These are phyloP conservation scores for Melampsora larici-populina DNA, from an alignment of 1,284 basidiomycete genomes.

Conservation along the genomic window DNA sequence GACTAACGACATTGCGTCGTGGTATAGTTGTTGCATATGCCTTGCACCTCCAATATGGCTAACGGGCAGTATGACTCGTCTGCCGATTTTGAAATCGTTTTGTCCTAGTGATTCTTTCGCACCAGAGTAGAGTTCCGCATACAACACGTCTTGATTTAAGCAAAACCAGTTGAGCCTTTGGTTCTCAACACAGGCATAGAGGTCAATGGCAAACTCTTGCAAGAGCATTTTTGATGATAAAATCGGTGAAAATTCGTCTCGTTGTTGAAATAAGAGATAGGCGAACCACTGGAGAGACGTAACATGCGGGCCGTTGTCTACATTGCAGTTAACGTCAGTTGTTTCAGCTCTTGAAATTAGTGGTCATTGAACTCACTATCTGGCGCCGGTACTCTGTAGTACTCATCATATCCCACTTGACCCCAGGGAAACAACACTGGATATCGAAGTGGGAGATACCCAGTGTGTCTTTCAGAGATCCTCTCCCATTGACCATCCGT, in stretches of 20 bases:
- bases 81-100: neutral
- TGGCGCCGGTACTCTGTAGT: neutral
- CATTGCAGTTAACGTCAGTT: too few species aligned
- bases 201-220: neutral
- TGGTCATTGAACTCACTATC: too few species aligned
- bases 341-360: too few species aligned
- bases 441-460: constrained; percentile 3
- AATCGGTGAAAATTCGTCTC: neutral
- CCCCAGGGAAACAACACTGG: constrained; percentile 13
- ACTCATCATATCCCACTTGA: neutral
- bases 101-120: neutral
- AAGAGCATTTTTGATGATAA: neutral
- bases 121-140: too few species aligned
- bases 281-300: neutral
- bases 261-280: neutral
- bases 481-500: neutral
- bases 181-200: constrained; percentile 44
- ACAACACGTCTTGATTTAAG: neutral
- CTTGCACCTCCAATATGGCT: neutral
- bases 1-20: constrained; percentile 4
- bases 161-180: constrained; percentile 46
- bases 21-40: constrained; percentile 10
- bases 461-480: neutral
- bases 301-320: neutral
- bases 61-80: neutral